phyloP scores from a whole-genome alignment of 2,329 filamentous ascomycete genomes.

The Colletotrichum cereale region DNA sequence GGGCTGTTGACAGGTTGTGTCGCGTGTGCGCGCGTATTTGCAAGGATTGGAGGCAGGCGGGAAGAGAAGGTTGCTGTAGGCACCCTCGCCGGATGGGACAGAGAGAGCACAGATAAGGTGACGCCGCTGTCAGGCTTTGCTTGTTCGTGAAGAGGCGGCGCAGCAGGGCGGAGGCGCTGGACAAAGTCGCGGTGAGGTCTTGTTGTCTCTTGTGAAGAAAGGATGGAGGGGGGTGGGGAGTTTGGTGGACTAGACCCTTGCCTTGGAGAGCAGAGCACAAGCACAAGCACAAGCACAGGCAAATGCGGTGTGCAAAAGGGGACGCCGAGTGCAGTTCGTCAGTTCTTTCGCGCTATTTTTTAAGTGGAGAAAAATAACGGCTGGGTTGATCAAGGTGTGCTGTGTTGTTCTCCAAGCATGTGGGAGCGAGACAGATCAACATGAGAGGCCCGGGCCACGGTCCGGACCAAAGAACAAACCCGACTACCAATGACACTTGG shows the following conservation, averaged over 20 bases:
- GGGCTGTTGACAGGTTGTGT: not conserved
- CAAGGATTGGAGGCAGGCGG: not conserved
- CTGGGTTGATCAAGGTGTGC: not conserved
- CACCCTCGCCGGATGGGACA: not conserved
- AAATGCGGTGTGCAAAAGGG: conserved; percentile 15
- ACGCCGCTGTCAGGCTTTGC: not conserved
- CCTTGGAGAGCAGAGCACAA: not conserved
- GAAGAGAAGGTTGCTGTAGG: not conserved
- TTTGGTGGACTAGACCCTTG: conserved; percentile 19
- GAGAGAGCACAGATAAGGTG: not conserved
- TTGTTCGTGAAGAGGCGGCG: not conserved
- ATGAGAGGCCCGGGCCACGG: not conserved
- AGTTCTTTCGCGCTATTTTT: not conserved
- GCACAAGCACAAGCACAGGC: not conserved
- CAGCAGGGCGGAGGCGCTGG: not conserved
- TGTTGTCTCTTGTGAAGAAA: conserved; percentile 10
- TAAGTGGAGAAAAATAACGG: conserved; percentile 10
- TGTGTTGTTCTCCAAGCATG: not conserved
- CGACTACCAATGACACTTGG: not conserved
- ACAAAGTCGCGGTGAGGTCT: conserved; percentile 4
- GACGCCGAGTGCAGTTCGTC: not conserved
- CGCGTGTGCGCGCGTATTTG: not conserved
- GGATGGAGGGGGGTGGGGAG: conserved; percentile 6
- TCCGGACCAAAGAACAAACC: not conserved
- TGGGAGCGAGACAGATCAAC: not conserved